Percentiles rank a stretch among this genome's conserved stretches.
Evolutionary conservation across 306 rosid species (phyloP).

Genomic region (Alnus rubra): DNA sequence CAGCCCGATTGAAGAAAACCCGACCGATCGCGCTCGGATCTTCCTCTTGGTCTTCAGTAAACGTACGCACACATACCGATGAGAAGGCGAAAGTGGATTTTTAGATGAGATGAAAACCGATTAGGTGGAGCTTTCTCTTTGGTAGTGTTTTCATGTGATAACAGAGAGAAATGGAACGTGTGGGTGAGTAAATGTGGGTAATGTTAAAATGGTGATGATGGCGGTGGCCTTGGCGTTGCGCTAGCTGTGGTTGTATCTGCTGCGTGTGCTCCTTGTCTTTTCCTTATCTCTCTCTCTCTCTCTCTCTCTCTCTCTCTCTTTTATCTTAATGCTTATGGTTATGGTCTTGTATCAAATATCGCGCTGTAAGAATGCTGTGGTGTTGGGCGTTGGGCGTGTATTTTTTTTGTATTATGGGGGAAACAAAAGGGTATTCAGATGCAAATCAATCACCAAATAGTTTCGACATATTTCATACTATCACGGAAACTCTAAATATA

Average conservation of each 20-base stretch:
- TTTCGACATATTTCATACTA: too few relatives aligned
- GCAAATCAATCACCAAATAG: constrained; percentile 34
- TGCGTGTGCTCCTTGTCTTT: background rate
- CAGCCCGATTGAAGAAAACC: background rate
- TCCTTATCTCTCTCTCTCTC: background rate
- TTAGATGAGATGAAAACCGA: background rate
- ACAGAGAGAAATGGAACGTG: background rate
- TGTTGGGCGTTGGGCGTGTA: background rate
- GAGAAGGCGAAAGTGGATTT: background rate
- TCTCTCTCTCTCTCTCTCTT: too few relatives aligned
- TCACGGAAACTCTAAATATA: too few relatives aligned
- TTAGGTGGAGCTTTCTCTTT: background rate
- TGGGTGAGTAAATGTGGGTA: background rate
- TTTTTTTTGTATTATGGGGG: too few relatives aligned
- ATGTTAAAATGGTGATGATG: background rate
- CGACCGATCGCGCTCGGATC: constrained; percentile 41
- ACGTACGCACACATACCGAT: background rate
- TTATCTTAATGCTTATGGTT: background rate
- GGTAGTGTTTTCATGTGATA: background rate
- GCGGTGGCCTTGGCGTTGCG: background rate
- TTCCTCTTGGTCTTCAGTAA: constrained; percentile 20
- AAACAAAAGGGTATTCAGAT: constrained; percentile 2
- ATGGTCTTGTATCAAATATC: background rate
- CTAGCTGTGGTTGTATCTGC: background rate
- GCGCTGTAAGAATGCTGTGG: constrained; percentile 1